Conservation (phyloP, 23 red algal genomes). For the Gracilariopsis chorda region DNA sequence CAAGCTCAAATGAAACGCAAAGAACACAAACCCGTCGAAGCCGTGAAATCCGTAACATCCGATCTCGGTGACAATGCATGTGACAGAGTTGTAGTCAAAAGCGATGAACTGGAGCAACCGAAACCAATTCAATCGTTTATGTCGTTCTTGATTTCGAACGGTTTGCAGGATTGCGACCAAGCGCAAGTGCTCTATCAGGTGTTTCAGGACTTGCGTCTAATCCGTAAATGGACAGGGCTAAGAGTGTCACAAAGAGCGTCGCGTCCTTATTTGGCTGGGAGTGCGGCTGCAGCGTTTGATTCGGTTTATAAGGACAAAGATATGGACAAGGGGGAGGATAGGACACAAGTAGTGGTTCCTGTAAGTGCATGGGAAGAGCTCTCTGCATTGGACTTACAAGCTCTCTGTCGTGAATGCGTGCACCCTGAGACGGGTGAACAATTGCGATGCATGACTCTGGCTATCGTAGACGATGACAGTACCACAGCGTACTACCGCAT, state of each 20-base stretch:
- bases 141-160: background rate
- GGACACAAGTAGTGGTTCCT: conserved; percentile 55
- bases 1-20: too few species aligned
- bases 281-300: conserved; percentile 33
- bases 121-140: too few species aligned
- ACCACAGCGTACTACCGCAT: conserved; percentile 91
- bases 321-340: background rate
- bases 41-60: too few species aligned
- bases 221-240: conserved; percentile 65
- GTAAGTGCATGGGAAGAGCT: conserved; percentile 16
- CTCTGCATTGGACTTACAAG: background rate
- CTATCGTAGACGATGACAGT: conserved; percentile 74
- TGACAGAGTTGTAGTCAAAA: too few species aligned
- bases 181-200: conserved; percentile 66
- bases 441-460: conserved; percentile 55
- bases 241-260: background rate
- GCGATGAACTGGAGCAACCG: too few species aligned
- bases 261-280: conserved; percentile 42
- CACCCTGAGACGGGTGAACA: conserved; percentile 24
- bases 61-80: too few species aligned
- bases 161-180: conserved; percentile 1
- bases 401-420: conserved; percentile 14
- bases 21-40: too few species aligned
- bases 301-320: background rate
- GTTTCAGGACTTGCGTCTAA: conserved; percentile 54